Evolutionary conservation across 2,329 filamentous ascomycete genomes (phyloP), one percentile per base, ranked within the genome.

Genomic region (Pestalotiopsis sp.): DNA sequence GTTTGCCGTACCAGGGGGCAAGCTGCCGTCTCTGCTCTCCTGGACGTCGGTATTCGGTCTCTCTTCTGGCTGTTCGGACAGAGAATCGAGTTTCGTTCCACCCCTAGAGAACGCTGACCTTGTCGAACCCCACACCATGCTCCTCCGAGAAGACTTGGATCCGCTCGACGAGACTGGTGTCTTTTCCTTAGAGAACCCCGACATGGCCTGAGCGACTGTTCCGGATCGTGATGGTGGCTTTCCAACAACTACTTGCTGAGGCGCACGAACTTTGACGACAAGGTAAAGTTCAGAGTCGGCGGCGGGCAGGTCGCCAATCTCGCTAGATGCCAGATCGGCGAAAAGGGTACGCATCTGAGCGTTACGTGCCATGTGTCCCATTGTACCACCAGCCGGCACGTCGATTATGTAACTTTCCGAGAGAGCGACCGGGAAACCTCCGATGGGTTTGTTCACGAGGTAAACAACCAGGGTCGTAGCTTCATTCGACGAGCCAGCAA

Each of bases 361-460:
- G 70, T 88, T 88, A 65, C 89, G 87, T 10, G 87, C 81, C 62
- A 93, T 81, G 68, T 87, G 88, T 13, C 89, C 86, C 70, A 94
- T 88, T 22, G 88, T 87, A 67, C 94, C 92, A 38, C 91, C 91
- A 0, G 92, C 83, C 0, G 92, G 91, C 14, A 97, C 86, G 66
- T 94, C 90, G 65, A 97, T 87, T 17, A 88, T 88, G 79, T 93
- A 98, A 63, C 88, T 91, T 79, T 99, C 96, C 2, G 94, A 97
- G 1, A 98, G 81, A 3, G 90, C 89, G 17, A 86, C 85, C 7
- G 92, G 83, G 11, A 85, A 81, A 39, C 89, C 87, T 17, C 89
- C 89, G 2, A 88, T 84, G 1, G 88, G 83, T 76, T 93, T 94
- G 69, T 88, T 87, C 68, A 92, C 94, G 4, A 99, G 85, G 73